Evolutionary conservation across 495 filamentous ascomycete species (phyloP), one percentile per base, ranked within the genome.

Genomic region (Aspergillus conjunctus): DNA sequence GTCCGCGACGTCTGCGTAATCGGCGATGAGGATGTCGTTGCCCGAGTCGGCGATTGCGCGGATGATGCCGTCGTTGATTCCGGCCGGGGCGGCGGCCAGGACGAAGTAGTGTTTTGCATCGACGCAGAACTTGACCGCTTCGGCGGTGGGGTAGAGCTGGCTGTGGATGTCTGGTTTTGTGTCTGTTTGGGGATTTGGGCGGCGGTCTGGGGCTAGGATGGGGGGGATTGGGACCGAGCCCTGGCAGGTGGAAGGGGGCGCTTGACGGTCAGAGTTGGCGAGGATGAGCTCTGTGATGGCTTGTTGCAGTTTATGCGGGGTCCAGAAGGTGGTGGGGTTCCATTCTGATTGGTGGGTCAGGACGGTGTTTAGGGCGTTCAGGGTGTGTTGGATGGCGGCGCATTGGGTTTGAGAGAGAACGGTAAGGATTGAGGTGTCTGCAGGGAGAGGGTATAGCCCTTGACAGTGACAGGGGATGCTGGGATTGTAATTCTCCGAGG

Each of bases 11-110:
- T 69, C 67, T 39, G 54, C 65, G 48, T 69, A 69, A 33, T 69
- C 67, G 6, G 56, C 67, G 14, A 67, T 69, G 20, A 67, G 32
- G n/a, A 69, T 55, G 21, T 69, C 60, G n/a, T 69, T 69, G 12
- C 54, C 61, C 0, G 64, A 54, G 17, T 67, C 62, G 18, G 67
- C 67, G 6, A 69, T 43, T 7, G 67, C 64, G 0, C 56, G 49
- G 0, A 65, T 48, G 0, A 65, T 21, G 12, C 64, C 67, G 17
- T 67, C 62, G 34, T 69, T 59, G 9, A 51, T 52, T 18, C 54
- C 22, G 7, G 54, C 48, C 0, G 39, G 58, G 14, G 54, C 60
- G 12, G 52, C 60, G 11, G 64, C 64, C 10, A 65, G 51, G 1
- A 54, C 56, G 10, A 41, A 55, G 33, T 51, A 69, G 34, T 67